Percentiles rank a stretch among this genome's conserved stretches.
Conservation (phyloP, 768 basidiomycete genomes). For the Collybiopsis luxurians region DNA sequence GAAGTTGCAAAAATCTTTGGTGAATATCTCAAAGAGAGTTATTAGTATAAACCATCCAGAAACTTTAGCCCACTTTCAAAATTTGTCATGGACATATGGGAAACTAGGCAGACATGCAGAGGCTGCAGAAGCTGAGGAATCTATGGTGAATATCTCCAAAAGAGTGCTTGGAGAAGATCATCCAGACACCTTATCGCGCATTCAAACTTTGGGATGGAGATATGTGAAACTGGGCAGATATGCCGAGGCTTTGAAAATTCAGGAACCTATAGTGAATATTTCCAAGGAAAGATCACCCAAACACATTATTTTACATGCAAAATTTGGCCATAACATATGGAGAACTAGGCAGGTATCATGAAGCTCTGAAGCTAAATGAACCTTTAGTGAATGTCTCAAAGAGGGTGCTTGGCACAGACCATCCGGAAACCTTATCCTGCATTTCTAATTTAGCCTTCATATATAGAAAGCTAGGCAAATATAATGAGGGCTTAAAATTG, state of each 20-base stretch:
- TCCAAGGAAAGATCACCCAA: neutral
- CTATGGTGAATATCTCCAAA: neutral
- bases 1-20: neutral
- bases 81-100: conserved; percentile 1
- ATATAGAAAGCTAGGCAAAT: too few relatives aligned
- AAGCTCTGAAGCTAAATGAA: conserved; percentile 2
- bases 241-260: neutral
- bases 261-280: neutral
- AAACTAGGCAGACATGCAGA: neutral
- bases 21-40: neutral
- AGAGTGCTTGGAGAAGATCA: too few relatives aligned
- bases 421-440: too few relatives aligned
- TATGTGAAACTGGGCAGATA: neutral
- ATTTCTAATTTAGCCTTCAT: too few relatives aligned
- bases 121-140: neutral
- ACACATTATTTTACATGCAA: neutral
- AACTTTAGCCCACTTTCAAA: neutral
- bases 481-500: too few relatives aligned
- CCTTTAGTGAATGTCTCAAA: too few relatives aligned
- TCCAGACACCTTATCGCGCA: neutral
- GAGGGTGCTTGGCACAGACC: too few relatives aligned
- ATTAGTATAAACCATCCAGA: neutral
- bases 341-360: neutral
- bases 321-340: conserved; percentile 1
- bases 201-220: neutral